Conservation (phyloP, 441 rosid species). For the Bocquillonia castaneifolia region DNA sequence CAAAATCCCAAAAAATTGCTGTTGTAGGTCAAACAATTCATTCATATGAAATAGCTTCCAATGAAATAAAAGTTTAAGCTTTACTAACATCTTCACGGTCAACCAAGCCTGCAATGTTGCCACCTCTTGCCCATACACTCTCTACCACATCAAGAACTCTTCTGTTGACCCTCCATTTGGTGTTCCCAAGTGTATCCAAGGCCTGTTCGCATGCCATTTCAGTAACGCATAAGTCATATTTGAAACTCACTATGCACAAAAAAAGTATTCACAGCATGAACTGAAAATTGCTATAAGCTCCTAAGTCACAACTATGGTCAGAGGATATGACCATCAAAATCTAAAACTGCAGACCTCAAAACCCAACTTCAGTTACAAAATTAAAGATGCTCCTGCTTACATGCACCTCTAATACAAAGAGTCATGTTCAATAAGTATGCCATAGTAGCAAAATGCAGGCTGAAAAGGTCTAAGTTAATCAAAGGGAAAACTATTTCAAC, state of each 20-base stretch:
- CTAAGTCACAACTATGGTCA: not conserved
- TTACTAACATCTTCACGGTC: slow-evolving; percentile 73
- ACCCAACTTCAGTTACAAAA: not conserved
- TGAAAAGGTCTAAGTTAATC: not conserved
- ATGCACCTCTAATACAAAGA: not conserved
- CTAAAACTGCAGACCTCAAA: not conserved
- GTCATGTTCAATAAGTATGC: not conserved
- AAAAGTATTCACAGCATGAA: not conserved
- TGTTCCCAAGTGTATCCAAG: slow-evolving; percentile 83
- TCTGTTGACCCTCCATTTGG: slow-evolving; percentile 85
- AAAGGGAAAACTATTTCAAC: not conserved
- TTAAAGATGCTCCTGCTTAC: not conserved
- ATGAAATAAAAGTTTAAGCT: slow-evolving; percentile 13
- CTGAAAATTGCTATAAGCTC: slow-evolving; percentile 1
- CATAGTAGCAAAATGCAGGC: not conserved
- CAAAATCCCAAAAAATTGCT: not conserved
- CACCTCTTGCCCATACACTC: slow-evolving; percentile 77
- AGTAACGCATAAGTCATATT: not conserved
- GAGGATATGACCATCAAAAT: not conserved
- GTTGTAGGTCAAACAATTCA: not conserved
- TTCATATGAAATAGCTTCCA: not conserved
- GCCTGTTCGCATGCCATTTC: slow-evolving; percentile 48
- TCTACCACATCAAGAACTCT: slow-evolving; percentile 71
- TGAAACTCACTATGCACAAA: slow-evolving; percentile 8
- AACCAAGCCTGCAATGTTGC: slow-evolving; percentile 79